Evolutionary conservation across 352 stramenopile species (phyloP).

Genomic region (Globisporangium lucens): DNA sequence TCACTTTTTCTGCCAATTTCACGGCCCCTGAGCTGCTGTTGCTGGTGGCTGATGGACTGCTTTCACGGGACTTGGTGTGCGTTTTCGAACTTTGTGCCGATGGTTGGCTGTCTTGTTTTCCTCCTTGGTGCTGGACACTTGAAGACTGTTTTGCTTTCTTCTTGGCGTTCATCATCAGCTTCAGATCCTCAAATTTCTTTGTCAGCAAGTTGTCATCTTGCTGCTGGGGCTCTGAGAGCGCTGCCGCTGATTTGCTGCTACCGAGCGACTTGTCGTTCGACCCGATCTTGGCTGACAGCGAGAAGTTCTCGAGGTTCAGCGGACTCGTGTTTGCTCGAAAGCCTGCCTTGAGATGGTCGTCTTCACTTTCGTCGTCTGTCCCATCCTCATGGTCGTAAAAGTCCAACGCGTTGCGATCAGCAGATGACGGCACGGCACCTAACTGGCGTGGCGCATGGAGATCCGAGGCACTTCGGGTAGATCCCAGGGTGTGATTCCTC

Average conservation of each 20-base stretch:
- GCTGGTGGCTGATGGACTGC: not conserved
- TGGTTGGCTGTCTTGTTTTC: not conserved
- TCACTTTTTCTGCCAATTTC: not conserved
- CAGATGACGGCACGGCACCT: constrained; percentile 47
- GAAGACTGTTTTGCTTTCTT: not conserved
- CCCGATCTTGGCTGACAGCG: not conserved
- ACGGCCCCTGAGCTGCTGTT: not conserved
- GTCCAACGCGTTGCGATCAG: constrained; percentile 49
- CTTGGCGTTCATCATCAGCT: constrained; percentile 55
- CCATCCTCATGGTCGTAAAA: constrained; percentile 42
- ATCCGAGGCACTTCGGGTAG: constrained; percentile 58
- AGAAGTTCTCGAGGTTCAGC: constrained; percentile 12
- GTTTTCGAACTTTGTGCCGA: not conserved
- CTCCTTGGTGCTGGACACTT: not conserved
- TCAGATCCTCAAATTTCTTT: constrained; percentile 68
- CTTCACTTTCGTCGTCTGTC: constrained; percentile 21
- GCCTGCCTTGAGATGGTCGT: constrained; percentile 4
- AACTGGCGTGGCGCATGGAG: constrained; percentile 48
- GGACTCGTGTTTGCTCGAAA: constrained; percentile 17
- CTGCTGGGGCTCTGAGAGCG: constrained; percentile 6
- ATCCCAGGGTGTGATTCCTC: constrained; percentile 14
- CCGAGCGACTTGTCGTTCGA: constrained; percentile 4
- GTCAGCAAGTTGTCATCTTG: constrained; percentile 29
- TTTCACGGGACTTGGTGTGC: constrained; percentile 1
- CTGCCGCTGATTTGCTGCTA: constrained; percentile 20